Evolutionary conservation across 192 early-diverging fungal species (phyloP).

Genomic region (Coemansia sp.): DNA sequence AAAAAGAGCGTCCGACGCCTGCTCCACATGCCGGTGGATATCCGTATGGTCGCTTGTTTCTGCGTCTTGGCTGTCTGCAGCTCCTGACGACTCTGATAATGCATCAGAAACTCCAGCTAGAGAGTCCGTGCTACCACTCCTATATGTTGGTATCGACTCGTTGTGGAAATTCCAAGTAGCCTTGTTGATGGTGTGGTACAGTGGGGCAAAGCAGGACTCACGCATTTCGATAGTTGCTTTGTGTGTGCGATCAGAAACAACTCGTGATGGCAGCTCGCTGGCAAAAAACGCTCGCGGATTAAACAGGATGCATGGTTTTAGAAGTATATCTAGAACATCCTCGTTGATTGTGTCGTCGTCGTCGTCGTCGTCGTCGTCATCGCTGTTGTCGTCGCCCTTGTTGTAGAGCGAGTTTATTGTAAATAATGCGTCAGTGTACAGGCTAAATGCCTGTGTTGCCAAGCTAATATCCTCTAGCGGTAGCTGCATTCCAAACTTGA

Average conservation of each 20-base stretch:
- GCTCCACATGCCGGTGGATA: not conserved
- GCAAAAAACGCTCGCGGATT: slow-evolving; percentile 49
- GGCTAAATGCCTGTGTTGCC: slow-evolving; percentile 28
- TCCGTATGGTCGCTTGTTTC: not conserved
- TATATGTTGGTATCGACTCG: not conserved
- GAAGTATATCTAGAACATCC: slow-evolving; percentile 25
- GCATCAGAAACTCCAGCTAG: not conserved
- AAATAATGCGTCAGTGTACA: slow-evolving; percentile 41
- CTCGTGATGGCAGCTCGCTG: slow-evolving; percentile 32
- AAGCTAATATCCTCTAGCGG: slow-evolving; percentile 35
- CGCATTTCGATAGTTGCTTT: not conserved
- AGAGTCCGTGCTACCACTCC: not conserved
- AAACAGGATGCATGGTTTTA: slow-evolving; percentile 32
- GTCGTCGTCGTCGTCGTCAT: not conserved
- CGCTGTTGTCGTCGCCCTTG: not conserved
- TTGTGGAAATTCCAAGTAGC: not conserved
- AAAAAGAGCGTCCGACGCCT: not conserved
- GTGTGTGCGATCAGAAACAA: slow-evolving; percentile 11
- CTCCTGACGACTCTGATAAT: not conserved
- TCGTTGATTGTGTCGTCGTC: not conserved
- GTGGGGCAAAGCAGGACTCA: slow-evolving; percentile 22
- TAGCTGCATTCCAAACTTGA: slow-evolving; percentile 48
- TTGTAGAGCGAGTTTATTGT: slow-evolving; percentile 13
- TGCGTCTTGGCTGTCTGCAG: not conserved
- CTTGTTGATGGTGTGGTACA: not conserved